Conservation (phyloP, 2,329 filamentous ascomycete species). For the Xylariaceae sp. region DNA sequence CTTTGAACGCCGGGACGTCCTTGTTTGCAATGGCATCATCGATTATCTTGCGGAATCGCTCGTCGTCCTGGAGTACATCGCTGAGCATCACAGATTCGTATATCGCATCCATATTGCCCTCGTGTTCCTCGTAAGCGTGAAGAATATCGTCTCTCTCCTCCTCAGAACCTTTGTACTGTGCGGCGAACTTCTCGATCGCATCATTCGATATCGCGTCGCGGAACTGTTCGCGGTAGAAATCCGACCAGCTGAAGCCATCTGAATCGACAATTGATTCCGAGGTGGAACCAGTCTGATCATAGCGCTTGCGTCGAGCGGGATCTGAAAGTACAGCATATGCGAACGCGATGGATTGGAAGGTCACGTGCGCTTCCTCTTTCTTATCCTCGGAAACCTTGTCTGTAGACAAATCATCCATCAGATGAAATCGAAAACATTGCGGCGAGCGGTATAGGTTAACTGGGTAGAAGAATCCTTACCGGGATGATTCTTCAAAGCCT, state of each 20-base stretch:
- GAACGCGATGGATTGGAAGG: constrained; percentile 88
- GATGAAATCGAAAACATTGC: background rate
- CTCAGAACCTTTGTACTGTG: constrained; percentile 76
- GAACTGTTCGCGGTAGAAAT: constrained; percentile 84
- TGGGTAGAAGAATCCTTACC: constrained; percentile 46
- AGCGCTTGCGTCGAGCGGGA: constrained; percentile 71
- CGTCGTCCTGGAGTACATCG: constrained; percentile 77
- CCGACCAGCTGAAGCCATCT: constrained; percentile 83
- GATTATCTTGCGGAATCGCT: constrained; percentile 76
- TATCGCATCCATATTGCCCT: constrained; percentile 72
- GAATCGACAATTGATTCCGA: constrained; percentile 73
- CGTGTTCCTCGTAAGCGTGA: constrained; percentile 64
- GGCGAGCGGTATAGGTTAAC: background rate
- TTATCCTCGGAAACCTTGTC: constrained; percentile 71
- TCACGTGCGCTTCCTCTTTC: constrained; percentile 68
- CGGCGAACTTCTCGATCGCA: constrained; percentile 70
- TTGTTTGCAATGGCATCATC: constrained; percentile 70
- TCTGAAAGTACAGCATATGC: constrained; percentile 93
- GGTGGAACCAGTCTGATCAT: constrained; percentile 86
- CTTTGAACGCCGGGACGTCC: constrained; percentile 61
- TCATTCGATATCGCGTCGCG: constrained; percentile 69
- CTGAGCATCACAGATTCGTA: constrained; percentile 87
- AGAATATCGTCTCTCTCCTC: constrained; percentile 80
- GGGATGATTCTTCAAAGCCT: constrained; percentile 81
- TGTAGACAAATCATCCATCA: constrained; percentile 30